These are phyloP conservation scores for Blastocystis sp. DNA, from an alignment of 352 stramenopile genomes.

Conservation along the genomic window DNA sequence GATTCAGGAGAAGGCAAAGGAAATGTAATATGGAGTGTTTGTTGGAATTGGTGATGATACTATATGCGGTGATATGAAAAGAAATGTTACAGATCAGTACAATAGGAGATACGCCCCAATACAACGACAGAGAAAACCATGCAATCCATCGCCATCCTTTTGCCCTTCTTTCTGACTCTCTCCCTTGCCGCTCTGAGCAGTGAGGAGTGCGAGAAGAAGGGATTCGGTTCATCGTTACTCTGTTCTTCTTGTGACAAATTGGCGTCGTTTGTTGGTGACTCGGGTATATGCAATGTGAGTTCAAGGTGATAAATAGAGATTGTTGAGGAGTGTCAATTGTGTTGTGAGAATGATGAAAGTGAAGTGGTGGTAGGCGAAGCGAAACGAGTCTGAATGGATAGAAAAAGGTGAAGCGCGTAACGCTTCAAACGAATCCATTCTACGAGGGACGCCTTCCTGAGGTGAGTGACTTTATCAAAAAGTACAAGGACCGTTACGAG, in stretches of 20 bases:
- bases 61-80: too few relatives aligned
- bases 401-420: neutral
- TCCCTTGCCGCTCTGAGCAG: neutral
- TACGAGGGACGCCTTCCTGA: neutral
- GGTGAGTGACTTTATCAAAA: neutral
- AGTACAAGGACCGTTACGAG: neutral
- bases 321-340: neutral
- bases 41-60: too few relatives aligned
- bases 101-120: too few relatives aligned
- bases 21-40: neutral
- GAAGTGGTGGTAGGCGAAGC: neutral
- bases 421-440: neutral
- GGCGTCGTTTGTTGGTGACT: constrained; percentile 10
- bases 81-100: too few relatives aligned
- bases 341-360: neutral
- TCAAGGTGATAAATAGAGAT: neutral
- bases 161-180: neutral
- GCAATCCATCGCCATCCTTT: neutral
- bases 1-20: constrained; percentile 5
- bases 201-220: constrained; percentile 3
- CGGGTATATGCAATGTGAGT: neutral
- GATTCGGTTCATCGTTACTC: neutral
- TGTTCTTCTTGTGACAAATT: constrained; percentile 31
- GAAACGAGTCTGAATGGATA: neutral
- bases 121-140: too few relatives aligned